Evolutionary conservation across 164 flowering plant genomes (phyloP).

Genomic region (Magnolia kwangsiensis): DNA sequence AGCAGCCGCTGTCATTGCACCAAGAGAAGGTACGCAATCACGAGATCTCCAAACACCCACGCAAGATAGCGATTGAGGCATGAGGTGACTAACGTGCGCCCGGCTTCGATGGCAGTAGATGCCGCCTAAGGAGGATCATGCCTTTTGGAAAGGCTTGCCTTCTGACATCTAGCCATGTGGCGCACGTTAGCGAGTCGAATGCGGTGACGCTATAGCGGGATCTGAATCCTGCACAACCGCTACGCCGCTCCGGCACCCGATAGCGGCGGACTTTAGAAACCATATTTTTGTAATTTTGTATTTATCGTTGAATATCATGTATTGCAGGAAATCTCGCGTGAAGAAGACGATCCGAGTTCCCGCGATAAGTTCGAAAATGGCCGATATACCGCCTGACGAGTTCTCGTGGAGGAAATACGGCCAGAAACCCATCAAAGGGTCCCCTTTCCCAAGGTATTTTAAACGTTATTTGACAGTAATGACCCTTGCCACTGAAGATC

Average conservation of each 20-base stretch:
- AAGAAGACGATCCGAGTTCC: constrained; percentile 68
- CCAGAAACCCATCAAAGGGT: constrained; percentile 85
- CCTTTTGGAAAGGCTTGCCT: not conserved
- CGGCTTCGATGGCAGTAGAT: no score
- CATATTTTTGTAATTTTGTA: not conserved
- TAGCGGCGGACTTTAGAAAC: not conserved
- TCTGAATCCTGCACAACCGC: no score
- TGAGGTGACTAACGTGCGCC: no score
- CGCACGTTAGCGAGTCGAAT: no score
- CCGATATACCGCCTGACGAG: constrained; percentile 82
- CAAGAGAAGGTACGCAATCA: constrained; percentile 48
- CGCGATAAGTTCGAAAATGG: constrained; percentile 66
- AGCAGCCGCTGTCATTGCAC: constrained; percentile 59
- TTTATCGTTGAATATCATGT: not conserved
- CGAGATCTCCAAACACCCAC: not conserved
- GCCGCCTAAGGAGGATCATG: no score
- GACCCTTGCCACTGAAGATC: not conserved
- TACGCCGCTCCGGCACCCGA: not conserved
- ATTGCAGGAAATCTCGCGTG: constrained; percentile 55
- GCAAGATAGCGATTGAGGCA: not conserved
- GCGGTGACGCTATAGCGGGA: no score
- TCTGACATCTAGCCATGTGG: no score
- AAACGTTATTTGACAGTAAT: not conserved
- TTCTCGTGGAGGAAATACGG: constrained; percentile 88
- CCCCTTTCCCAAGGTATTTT: constrained; percentile 68